Base-by-base conservation (phyloP, 257 asterid genomes). In the Rauvolfia tetraphylla region DNA sequence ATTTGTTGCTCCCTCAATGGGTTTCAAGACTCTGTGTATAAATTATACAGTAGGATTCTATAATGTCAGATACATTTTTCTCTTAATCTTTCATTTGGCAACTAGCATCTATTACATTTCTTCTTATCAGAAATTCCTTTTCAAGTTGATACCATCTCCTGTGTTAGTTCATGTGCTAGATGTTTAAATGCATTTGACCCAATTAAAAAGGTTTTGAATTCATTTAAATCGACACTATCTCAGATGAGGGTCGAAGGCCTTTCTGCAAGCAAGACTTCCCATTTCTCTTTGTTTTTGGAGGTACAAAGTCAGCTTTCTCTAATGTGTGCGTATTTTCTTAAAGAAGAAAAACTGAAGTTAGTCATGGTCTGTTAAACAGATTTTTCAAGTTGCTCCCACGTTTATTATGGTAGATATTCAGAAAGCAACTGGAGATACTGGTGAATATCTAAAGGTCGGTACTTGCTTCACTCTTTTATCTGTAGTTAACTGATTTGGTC, bases 231-330 rank as follows among this genome's bases (percentile, higher is more conserved):
- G 1, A 15, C 62, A 69, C 33, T 76, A 67, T 84, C 67, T 73
- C 83, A 95, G 99, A 90, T 95, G 99, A 91, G 98, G 81, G 90
- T 93, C 53, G 99, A 95, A 91, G 97, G 99, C 72, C 96, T 90
- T 79, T 88, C 97, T 39, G 82, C 95, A 15, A 77, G 87, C 62
- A 93, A 77, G 90, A 85, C 90, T 67, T 91, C 98, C n/a, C 97
- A 90, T 86, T 90, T 95, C 87, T 93, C 97, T 1, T 92, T 89
- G 67, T 85, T 93, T 73, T 72, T 95, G 92, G 99, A 93, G 96
- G 99, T 89, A 87, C 68, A 48, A 46, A 79, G 74, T 22, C 75
- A 25, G 34, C 17, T 71, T 78, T 25, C 2, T 44, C 15, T 14
- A 20, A 58, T 78, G 53, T 33, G 48, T 46, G 20, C 15, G 31